Evolutionary conservation across 805 yeast species (phyloP), one percentile per base, ranked within the genome.

Genomic region (Candida loeiensis): DNA sequence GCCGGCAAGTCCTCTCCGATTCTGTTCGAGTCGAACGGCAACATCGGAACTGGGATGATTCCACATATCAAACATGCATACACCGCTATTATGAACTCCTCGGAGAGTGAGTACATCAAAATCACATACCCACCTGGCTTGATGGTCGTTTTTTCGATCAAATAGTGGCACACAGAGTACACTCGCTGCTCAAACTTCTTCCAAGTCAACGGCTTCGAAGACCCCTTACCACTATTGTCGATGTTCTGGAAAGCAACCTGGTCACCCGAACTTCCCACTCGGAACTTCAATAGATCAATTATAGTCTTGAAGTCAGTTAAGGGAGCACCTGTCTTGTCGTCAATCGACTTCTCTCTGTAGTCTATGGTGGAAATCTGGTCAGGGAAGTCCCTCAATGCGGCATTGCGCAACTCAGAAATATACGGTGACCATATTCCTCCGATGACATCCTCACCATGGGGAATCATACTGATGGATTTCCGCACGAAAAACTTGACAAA

Each of bases 401-500:
- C 66, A 13, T 74, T 66, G 47, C 98, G 69, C 26, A 79, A 57
- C n/a, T 70, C 66, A 0, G 96, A 85, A 2, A 85, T 74, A 45
- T 80, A 85, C 0, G 75, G 78, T 1, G 91, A 79, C 95, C 95
- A 88, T 9, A 88, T 79, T 3, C 95, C 95, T 17, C 95, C 95
- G 22, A 69, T 61, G 2, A 80, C 70, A 56, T 87, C 95, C 45
- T 78, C 84, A 2, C 93, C 91, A 44, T 78, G 78, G 2, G 89
- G 83, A 24, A 87, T 64, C 53, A 78, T 73, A 37, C 80, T 72
- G 6, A 88, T 64, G 0, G 89, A 77, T 36, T 75, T 74, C 20
- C 76, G 66, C 17, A 84, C 71, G 45, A 82, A 82, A 55, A 89
- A 93, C 54, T 86, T 88, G 39, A 89, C 88, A 60, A 79, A 90